phyloP scores from a whole-genome alignment of 2,329 filamentous ascomycete species.

The Waltergamsia citrina region DNA sequence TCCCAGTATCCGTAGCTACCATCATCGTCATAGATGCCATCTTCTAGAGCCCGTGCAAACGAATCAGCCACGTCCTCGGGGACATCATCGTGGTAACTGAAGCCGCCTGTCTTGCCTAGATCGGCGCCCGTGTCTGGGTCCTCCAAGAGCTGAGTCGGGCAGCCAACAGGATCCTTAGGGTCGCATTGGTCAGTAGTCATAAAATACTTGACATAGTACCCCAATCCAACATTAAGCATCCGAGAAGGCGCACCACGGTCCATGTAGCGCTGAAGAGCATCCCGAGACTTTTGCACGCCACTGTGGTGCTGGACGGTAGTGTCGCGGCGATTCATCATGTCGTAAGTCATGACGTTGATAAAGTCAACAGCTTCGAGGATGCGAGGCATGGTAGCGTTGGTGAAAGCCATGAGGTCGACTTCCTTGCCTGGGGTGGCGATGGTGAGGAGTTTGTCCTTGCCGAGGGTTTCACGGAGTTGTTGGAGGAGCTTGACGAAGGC shows the following conservation, averaged over 20 bases:
- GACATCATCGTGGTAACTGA: constrained; percentile 50
- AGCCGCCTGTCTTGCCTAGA: constrained; percentile 45
- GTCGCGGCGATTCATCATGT: constrained; percentile 62
- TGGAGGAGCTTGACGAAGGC: constrained; percentile 53
- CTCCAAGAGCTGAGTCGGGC: constrained; percentile 46
- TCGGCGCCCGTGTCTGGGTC: constrained; percentile 47
- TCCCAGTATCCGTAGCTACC: constrained; percentile 68
- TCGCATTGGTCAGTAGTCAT: constrained; percentile 31
- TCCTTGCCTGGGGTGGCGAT: constrained; percentile 58
- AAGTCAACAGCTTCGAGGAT: constrained; percentile 54
- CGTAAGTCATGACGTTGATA: constrained; percentile 62
- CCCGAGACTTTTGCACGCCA: constrained; percentile 44
- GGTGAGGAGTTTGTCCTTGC: constrained; percentile 48
- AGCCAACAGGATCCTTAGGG: constrained; percentile 35
- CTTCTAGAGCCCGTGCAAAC: constrained; percentile 42
- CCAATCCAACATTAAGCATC: constrained; percentile 54
- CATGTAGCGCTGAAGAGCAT: constrained; percentile 50
- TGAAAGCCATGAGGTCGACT: constrained; percentile 60
- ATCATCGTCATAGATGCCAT: constrained; percentile 44
- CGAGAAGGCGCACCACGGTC: constrained; percentile 36
- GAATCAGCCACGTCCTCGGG: constrained; percentile 43
- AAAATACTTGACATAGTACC: constrained; percentile 61
- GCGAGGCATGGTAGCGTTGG: constrained; percentile 41
- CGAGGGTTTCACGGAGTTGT: constrained; percentile 48
- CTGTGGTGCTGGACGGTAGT: constrained; percentile 55